These are phyloP conservation scores for Syzygium grande DNA, from an alignment of 345 rosid species.

Conservation along the genomic window DNA sequence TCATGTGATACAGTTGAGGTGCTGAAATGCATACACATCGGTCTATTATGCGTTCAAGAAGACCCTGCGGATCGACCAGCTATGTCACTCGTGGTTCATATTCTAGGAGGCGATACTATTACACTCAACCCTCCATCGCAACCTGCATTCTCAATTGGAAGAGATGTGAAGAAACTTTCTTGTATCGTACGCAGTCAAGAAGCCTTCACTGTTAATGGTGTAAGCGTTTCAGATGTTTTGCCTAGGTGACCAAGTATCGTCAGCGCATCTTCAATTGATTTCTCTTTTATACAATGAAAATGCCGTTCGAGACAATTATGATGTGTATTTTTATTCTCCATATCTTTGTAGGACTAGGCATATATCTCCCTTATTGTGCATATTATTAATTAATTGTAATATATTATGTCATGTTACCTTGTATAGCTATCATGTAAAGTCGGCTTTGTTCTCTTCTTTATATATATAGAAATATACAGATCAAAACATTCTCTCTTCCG, in stretches of 20 bases:
- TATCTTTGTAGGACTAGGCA: no score
- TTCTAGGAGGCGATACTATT: neutral
- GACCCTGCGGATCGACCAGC: neutral
- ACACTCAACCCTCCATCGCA: conserved; percentile 11
- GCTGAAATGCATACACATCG: neutral
- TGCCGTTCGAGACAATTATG: no score
- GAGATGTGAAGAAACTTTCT: neutral
- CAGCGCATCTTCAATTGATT: neutral
- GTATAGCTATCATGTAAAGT: no score
- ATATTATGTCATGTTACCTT: no score
- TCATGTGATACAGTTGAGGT: neutral
- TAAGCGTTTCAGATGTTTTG: neutral
- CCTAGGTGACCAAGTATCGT: neutral
- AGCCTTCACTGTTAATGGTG: neutral
- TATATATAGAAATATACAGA: no score
- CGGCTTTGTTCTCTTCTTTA: no score
- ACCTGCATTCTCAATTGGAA: conserved; percentile 12
- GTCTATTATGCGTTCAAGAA: neutral
- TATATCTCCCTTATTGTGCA: no score
- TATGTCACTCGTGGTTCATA: neutral
- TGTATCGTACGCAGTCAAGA: neutral
- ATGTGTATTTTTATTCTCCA: no score
- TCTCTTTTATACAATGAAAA: neutral
- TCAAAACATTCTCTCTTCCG: no score
- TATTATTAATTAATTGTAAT: no score